Evolutionary conservation across 2,329 filamentous ascomycete genomes (phyloP).

Genomic region (Nemania sp.): DNA sequence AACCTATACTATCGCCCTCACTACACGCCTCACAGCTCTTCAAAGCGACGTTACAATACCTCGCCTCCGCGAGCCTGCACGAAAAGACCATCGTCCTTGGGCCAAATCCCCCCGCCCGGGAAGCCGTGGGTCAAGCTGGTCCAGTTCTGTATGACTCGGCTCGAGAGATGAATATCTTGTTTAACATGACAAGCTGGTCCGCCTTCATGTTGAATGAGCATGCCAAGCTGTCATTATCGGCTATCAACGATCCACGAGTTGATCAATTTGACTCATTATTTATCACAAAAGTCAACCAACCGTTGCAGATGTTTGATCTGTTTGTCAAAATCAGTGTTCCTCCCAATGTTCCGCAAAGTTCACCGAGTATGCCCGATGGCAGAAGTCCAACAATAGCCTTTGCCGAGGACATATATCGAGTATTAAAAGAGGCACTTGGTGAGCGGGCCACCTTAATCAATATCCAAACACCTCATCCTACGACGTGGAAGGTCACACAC

Average conservation of each 20-base stretch:
- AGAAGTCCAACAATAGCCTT: constrained; percentile 52
- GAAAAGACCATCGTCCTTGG: constrained; percentile 65
- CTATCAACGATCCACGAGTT: constrained; percentile 72
- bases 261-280: constrained; percentile 88
- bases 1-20: constrained; percentile 73
- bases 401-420: constrained; percentile 63
- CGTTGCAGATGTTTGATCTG: constrained; percentile 61
- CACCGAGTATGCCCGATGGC: constrained; percentile 42
- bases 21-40: constrained; percentile 93
- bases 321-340: constrained; percentile 43
- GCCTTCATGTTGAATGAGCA: constrained; percentile 74
- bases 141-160: constrained; percentile 80
- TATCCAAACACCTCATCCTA: constrained; percentile 49
- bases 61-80: constrained; percentile 73
- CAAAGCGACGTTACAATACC: constrained; percentile 89
- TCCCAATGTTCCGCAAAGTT: constrained; percentile 30
- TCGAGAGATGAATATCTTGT: constrained; percentile 79
- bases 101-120: constrained; percentile 50
- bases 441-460: constrained; percentile 74
- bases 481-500: constrained; percentile 54
- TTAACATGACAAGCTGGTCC: constrained; percentile 89
- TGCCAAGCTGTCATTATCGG: constrained; percentile 72
- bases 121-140: constrained; percentile 48
- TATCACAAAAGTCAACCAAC: constrained; percentile 64
- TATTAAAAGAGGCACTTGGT: constrained; percentile 72